A percentile compares a stretch with the other conserved stretches of the same genome.
These are phyloP conservation scores for Suillus bovinus DNA, from an alignment of 768 basidiomycete genomes.

Conservation along the genomic window DNA sequence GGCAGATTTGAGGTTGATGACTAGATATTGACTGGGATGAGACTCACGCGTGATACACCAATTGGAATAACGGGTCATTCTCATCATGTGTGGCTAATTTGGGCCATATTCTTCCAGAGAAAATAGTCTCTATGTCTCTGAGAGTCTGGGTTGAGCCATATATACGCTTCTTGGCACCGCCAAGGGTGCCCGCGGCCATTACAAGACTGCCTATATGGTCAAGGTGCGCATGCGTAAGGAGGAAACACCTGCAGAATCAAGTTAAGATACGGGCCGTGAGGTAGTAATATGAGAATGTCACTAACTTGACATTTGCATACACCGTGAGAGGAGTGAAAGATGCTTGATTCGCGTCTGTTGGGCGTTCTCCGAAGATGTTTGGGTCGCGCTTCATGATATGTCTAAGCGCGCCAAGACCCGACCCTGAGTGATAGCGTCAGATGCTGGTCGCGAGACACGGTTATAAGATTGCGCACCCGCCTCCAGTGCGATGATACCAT, in stretches of 20 bases:
- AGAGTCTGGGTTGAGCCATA: conserved; percentile 62
- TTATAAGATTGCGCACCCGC: conserved; percentile 56
- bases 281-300: neutral
- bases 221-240: conserved; percentile 87
- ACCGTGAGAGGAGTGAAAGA: conserved; percentile 24
- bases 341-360: conserved; percentile 14
- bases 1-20: conserved; percentile 12
- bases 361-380: conserved; percentile 45
- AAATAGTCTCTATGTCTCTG: conserved; percentile 67
- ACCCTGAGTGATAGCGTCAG: conserved; percentile 51
- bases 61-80: conserved; percentile 55
- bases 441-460: neutral
- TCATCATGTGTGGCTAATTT: conserved; percentile 76
- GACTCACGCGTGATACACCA: conserved; percentile 67
- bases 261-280: conserved; percentile 1
- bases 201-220: conserved; percentile 88
- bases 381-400: conserved; percentile 59
- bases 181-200: conserved; percentile 77
- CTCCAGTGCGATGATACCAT: conserved; percentile 83
- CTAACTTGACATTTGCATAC: conserved; percentile 37
- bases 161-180: conserved; percentile 61
- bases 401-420: conserved; percentile 78
- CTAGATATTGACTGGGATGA: conserved; percentile 10
- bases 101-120: conserved; percentile 84
- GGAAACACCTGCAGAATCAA: conserved; percentile 54